Evolutionary conservation across 768 basidiomycete species (phyloP).

Genomic region (Tricholoma furcatifolium): DNA sequence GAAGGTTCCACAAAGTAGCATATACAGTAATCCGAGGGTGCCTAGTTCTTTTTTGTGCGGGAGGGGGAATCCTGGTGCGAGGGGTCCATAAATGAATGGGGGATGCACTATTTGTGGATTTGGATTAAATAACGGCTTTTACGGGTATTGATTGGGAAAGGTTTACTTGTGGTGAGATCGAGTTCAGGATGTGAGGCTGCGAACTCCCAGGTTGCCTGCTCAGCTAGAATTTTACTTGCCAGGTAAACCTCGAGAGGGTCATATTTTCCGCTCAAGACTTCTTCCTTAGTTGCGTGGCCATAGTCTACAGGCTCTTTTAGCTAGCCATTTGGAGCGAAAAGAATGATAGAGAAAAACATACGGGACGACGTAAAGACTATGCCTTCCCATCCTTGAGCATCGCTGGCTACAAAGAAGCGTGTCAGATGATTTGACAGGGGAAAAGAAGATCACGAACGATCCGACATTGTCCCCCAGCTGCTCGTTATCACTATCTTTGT

Average conservation of each 20-base stretch:
- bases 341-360: not conserved
- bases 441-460: constrained; percentile 2
- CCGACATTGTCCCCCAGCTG: constrained; percentile 9
- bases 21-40: not conserved
- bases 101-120: constrained; percentile 21
- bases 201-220: constrained; percentile 36
- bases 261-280: constrained; percentile 8
- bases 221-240: constrained; percentile 6
- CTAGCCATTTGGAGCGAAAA: too few relatives aligned
- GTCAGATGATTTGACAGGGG: not conserved
- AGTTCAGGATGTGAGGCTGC: constrained; percentile 34
- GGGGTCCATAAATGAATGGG: constrained; percentile 12
- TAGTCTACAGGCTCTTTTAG: constrained; percentile 1
- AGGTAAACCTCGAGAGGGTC: constrained; percentile 3
- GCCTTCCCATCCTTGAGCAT: not conserved
- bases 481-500: constrained; percentile 11
- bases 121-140: not conserved
- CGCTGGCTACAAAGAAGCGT: not conserved
- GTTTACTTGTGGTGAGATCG: constrained; percentile 30
- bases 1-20: not conserved
- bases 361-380: constrained; percentile 2
- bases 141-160: too few relatives aligned
- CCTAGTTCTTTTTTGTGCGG: not conserved
- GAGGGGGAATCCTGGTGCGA: constrained; percentile 9
- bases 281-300: constrained; percentile 5